Conservation (phyloP, 306 rosid genomes). For the Begonia loranthoides region DNA sequence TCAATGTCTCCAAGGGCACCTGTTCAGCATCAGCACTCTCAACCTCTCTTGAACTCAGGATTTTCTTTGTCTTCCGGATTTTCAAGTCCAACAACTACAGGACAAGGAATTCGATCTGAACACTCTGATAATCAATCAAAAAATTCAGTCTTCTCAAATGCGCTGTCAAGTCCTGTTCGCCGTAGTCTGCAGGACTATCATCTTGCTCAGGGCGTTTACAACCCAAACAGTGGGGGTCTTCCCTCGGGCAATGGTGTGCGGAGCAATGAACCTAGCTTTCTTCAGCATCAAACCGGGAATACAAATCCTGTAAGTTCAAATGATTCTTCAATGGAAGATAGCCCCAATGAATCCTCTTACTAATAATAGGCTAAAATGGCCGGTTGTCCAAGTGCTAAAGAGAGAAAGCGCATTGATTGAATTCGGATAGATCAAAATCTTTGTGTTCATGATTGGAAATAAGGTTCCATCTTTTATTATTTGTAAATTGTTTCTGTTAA, state of each 20-base stretch:
- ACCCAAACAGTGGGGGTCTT: slow-evolving; percentile 19
- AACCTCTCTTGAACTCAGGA: slow-evolving; percentile 33
- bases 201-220: slow-evolving; percentile 36
- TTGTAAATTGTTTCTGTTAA: too few species aligned
- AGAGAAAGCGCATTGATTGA: too few species aligned
- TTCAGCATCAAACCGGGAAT: slow-evolving; percentile 42
- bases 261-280: slow-evolving; percentile 30
- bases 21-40: slow-evolving; percentile 45
- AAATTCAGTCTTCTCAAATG: slow-evolving; percentile 69
- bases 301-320: slow-evolving; percentile 36
- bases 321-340: slow-evolving; percentile 79
- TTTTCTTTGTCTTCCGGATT: slow-evolving; percentile 40
- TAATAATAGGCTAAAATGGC: slow-evolving; percentile 11
- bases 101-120: slow-evolving; percentile 51
- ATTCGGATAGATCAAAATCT: too few species aligned
- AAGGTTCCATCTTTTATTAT: too few species aligned
- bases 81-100: slow-evolving; percentile 27
- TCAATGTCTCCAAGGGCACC: slow-evolving; percentile 57
- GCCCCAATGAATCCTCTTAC: slow-evolving; percentile 17
- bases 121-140: slow-evolving; percentile 52
- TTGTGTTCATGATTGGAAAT: too few species aligned
- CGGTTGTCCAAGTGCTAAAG: background rate
- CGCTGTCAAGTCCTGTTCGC: slow-evolving; percentile 69
- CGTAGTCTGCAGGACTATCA: slow-evolving; percentile 72
- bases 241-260: slow-evolving; percentile 44